Conservation (phyloP, 1,139 yeast species). For the Candida freyschussii region DNA sequence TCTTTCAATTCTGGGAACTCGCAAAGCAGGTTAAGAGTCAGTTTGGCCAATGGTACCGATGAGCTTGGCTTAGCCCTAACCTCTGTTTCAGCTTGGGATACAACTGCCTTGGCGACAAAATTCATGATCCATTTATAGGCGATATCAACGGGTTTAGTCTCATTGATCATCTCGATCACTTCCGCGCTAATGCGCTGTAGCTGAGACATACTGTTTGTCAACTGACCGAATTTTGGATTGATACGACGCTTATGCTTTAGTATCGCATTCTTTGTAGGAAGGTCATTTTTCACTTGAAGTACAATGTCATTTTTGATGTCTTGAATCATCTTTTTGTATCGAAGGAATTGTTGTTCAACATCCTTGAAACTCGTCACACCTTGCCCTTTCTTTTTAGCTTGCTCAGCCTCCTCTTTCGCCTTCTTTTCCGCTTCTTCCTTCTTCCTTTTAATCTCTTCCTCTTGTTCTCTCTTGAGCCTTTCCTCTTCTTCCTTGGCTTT, state of each 20-base stretch:
- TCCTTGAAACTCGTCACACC: slow-evolving; percentile 34
- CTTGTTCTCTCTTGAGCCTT: no score
- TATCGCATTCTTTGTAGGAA: slow-evolving; percentile 35
- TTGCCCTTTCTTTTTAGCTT: slow-evolving; percentile 19
- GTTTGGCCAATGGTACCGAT: slow-evolving; percentile 72
- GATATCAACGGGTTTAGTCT: slow-evolving; percentile 42
- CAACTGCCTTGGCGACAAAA: slow-evolving; percentile 76
- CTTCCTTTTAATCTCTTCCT: no score
- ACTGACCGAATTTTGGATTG: slow-evolving; percentile 87
- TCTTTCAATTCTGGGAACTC: slow-evolving; percentile 64
- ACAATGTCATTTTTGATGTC: slow-evolving; percentile 59
- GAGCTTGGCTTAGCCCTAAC: slow-evolving; percentile 75
- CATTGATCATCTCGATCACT: slow-evolving; percentile 42
- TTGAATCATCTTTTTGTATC: slow-evolving; percentile 50
- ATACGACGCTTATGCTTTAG: slow-evolving; percentile 59
- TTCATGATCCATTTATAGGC: slow-evolving; percentile 73
- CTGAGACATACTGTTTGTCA: slow-evolving; percentile 67
- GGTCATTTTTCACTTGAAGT: slow-evolving; percentile 43
- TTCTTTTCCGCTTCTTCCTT: slow-evolving; percentile 21
- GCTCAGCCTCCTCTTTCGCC: slow-evolving; percentile 18
- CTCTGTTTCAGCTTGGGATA: slow-evolving; percentile 91
- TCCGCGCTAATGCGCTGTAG: slow-evolving; percentile 48
- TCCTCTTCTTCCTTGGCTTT: slow-evolving; percentile 24
- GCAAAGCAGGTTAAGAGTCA: slow-evolving; percentile 52
- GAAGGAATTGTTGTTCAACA: slow-evolving; percentile 44